Conservation (phyloP, 2,329 filamentous ascomycete species). For the Acephala macrosclerotiorum region DNA sequence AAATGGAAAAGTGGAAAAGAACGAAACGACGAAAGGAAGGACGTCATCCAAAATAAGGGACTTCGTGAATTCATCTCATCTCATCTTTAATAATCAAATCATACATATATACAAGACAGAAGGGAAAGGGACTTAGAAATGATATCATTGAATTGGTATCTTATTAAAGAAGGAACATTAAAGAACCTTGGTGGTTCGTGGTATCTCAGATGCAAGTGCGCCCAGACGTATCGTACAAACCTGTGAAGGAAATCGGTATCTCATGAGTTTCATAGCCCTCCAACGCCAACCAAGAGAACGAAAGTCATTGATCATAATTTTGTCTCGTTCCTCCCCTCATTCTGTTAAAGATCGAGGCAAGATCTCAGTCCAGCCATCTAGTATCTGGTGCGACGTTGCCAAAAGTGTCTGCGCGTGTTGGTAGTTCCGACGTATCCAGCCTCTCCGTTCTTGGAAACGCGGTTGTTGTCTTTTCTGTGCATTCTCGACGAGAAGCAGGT, state of each 20-base stretch:
- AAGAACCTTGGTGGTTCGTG: not conserved
- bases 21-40: not conserved
- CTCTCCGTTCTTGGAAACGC: conserved; percentile 21
- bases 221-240: not conserved
- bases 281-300: not conserved
- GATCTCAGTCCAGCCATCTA: conserved; percentile 17
- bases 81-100: not conserved
- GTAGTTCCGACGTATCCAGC: conserved; percentile 29
- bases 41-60: no score
- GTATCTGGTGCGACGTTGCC: conserved; percentile 30
- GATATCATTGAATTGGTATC: conserved; percentile 2
- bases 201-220: conserved; percentile 3
- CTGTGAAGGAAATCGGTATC: conserved; percentile 6
- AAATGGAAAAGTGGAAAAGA: not conserved
- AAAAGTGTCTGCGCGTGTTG: conserved; percentile 27
- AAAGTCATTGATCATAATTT: not conserved
- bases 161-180: conserved; percentile 7
- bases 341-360: not conserved
- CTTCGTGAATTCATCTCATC: not conserved
- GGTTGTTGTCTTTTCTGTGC: conserved; percentile 26
- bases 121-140: not conserved
- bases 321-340: not conserved
- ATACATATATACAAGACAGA: not conserved
- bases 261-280: not conserved
- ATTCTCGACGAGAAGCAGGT: conserved; percentile 61